Evolutionary conservation across 768 basidiomycete genomes (phyloP).

Genomic region (Mycena olivaceomarginata): DNA sequence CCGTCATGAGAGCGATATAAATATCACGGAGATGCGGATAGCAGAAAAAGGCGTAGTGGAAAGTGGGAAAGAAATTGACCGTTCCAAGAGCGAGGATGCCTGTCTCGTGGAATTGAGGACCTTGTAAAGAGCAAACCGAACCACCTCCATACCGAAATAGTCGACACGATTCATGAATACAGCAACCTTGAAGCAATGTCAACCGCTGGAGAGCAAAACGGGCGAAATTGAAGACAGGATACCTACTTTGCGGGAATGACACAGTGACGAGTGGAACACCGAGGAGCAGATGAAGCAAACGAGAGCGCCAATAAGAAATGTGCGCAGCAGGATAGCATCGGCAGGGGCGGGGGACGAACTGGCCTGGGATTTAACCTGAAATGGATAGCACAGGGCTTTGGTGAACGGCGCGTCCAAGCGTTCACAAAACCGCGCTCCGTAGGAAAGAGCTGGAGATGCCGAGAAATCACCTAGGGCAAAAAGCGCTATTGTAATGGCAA

Average conservation of each 20-base stretch:
- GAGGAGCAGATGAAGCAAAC: conserved; percentile 29
- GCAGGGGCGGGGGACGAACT: background rate
- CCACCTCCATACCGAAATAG: conserved; percentile 30
- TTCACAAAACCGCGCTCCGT: background rate
- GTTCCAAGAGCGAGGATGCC: conserved; percentile 38
- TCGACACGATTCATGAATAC: conserved; percentile 39
- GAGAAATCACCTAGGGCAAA: background rate
- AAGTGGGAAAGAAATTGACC: conserved; percentile 39
- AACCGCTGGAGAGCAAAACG: too few relatives aligned
- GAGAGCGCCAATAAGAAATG: conserved; percentile 29
- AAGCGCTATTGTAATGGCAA: background rate
- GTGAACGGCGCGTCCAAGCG: background rate
- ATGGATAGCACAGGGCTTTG: background rate
- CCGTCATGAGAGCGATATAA: background rate
- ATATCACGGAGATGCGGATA: background rate
- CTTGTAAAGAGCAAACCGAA: too few relatives aligned
- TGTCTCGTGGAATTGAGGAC: background rate
- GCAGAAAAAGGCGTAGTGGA: conserved; percentile 38
- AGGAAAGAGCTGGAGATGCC: background rate
- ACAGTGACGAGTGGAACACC: conserved; percentile 30
- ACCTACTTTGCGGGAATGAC: conserved; percentile 23
- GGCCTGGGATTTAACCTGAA: background rate
- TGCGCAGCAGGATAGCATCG: conserved; percentile 6
- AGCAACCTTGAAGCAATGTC: conserved; percentile 10
- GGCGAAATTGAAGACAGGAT: background rate